Conservation (phyloP, 345 rosid species). For the Fremontodendron californicum region DNA sequence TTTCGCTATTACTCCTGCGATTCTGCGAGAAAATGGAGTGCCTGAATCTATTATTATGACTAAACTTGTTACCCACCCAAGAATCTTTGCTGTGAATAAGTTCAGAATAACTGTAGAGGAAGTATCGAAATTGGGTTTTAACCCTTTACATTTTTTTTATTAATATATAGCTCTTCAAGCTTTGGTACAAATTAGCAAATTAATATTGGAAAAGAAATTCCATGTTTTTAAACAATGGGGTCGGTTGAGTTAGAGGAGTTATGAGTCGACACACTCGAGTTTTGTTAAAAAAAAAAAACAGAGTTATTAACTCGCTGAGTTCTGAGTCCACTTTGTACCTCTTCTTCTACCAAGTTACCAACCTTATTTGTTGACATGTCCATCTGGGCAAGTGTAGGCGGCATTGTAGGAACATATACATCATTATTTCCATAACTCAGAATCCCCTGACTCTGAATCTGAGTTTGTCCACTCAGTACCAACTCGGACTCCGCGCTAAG, state of each 20-base stretch:
- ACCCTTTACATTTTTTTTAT: background rate
- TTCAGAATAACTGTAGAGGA: background rate
- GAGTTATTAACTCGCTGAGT: slow-evolving; percentile 28
- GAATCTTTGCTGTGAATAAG: background rate
- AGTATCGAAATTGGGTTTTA: background rate
- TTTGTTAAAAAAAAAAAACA: slow-evolving; percentile 20
- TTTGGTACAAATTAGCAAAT: background rate
- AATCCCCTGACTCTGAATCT: slow-evolving; percentile 29
- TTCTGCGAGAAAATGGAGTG: background rate
- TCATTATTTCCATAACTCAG: slow-evolving; percentile 27
- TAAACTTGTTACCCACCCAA: background rate
- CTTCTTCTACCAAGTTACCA: slow-evolving; percentile 39
- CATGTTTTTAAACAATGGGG: slow-evolving; percentile 26
- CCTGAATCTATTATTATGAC: background rate
- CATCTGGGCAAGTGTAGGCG: slow-evolving; percentile 19
- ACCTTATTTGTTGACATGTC: slow-evolving; percentile 10
- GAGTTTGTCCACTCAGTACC: slow-evolving; percentile 23
- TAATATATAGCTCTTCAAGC: background rate
- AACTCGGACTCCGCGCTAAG: slow-evolving; percentile 45
- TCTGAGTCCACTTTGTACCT: too few species aligned
- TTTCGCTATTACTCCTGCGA: background rate
- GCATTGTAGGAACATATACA: slow-evolving; percentile 32
- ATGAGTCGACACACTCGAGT: slow-evolving; percentile 36
- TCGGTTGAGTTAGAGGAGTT: slow-evolving; percentile 34
- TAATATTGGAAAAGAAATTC: too few species aligned